phyloP scores from a whole-genome alignment of 176 grass and related monocot genomes.

The Stipa capillata region DNA sequence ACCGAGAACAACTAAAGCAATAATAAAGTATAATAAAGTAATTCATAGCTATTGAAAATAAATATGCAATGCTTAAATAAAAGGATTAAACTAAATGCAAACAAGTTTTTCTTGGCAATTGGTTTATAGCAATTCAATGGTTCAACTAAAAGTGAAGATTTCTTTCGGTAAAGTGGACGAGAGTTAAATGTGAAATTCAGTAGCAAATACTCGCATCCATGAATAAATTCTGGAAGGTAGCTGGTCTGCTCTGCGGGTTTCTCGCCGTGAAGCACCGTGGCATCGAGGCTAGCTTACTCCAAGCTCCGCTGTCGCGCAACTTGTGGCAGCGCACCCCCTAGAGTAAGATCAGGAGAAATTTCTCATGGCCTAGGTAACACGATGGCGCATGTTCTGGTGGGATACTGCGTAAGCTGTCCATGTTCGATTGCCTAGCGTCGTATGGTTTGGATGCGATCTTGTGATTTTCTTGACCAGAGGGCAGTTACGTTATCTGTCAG shows the following conservation, averaged over 20 bases:
- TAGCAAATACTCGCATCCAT: no score
- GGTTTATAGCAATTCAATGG: no score
- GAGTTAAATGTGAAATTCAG: no score
- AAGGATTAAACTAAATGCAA: no score
- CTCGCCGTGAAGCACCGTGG: slow-evolving; percentile 80
- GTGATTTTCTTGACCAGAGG: background rate
- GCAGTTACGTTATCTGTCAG: background rate
- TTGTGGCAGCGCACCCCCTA: slow-evolving; percentile 2
- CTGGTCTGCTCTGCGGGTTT: slow-evolving; percentile 60
- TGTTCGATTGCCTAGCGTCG: background rate
- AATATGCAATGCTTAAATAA: no score
- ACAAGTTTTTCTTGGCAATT: no score
- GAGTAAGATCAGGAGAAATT: background rate
- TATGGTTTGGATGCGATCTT: background rate
- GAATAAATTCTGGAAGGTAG: slow-evolving; percentile 26
- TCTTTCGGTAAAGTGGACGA: no score
- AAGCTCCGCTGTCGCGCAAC: slow-evolving; percentile 22
- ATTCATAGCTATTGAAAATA: no score
- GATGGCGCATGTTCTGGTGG: background rate
- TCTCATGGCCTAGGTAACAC: background rate
- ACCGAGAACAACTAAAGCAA: no score
- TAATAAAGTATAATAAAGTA: no score
- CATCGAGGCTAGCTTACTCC: slow-evolving; percentile 69
- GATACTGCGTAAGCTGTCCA: background rate
- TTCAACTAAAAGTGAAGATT: no score